Evolutionary conservation across 352 stramenopile species (phyloP).

Genomic region (Pseudoperonospora humuli): DNA sequence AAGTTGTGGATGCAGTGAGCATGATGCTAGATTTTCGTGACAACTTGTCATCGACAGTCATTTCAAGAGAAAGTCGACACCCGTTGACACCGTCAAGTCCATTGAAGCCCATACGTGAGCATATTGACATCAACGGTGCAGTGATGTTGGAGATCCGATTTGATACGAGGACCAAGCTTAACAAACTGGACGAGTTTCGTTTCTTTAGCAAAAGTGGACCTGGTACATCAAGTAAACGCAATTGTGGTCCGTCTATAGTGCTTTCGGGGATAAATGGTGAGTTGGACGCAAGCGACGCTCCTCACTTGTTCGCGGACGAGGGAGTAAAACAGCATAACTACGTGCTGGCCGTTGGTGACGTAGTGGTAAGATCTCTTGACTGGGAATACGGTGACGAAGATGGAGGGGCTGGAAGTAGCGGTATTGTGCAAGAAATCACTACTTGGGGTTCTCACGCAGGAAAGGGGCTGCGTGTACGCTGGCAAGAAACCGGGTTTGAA

Average conservation of each 20-base stretch:
- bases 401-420: conserved; percentile 46
- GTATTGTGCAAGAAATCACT: conserved; percentile 46
- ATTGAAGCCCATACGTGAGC: conserved; percentile 4
- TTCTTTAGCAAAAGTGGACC: conserved; percentile 9
- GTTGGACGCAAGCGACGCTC: conserved; percentile 14
- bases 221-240: neutral
- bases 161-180: conserved; percentile 46
- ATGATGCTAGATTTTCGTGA: conserved; percentile 53
- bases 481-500: conserved; percentile 29
- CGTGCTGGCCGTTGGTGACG: conserved; percentile 36
- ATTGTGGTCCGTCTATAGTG: neutral
- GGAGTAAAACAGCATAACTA: conserved; percentile 14
- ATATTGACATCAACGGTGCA: conserved; percentile 38
- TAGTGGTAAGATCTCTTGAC: conserved; percentile 50
- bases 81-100: conserved; percentile 12
- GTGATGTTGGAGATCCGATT: conserved; percentile 64
- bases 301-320: conserved; percentile 38
- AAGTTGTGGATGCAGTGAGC: conserved; percentile 43
- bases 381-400: conserved; percentile 76
- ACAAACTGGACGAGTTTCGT: conserved; percentile 21
- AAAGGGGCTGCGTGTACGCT: conserved; percentile 51
- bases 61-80: conserved; percentile 48
- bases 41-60: conserved; percentile 22
- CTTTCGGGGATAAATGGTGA: conserved; percentile 34
- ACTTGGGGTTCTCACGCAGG: conserved; percentile 40